A percentile compares a stretch with the other conserved stretches of the same genome.
Evolutionary conservation across 805 yeast genomes (phyloP).

Genomic region (Torulaspora gathmanii): DNA sequence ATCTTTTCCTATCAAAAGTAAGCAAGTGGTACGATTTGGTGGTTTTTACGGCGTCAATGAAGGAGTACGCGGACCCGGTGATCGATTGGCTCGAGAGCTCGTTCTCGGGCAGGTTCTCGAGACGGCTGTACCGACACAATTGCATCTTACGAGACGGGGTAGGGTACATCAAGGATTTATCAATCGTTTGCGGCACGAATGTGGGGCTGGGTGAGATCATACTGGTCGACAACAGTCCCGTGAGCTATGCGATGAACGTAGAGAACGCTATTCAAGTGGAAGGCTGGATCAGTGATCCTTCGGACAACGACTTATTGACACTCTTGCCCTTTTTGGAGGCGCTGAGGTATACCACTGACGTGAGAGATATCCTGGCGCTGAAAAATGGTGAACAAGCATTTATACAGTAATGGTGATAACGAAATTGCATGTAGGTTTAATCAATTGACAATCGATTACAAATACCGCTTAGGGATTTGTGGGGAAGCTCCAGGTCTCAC

Average conservation of each 20-base stretch:
- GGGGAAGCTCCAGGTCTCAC: no score
- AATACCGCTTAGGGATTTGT: no score
- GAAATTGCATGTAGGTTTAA: neutral
- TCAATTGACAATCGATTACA: neutral
- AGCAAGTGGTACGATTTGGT: slow-evolving; percentile 84
- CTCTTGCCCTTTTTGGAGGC: slow-evolving; percentile 61
- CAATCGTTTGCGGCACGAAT: slow-evolving; percentile 30
- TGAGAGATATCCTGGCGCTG: slow-evolving; percentile 68
- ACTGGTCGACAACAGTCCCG: slow-evolving; percentile 89
- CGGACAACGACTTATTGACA: slow-evolving; percentile 76
- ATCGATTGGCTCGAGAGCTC: slow-evolving; percentile 79
- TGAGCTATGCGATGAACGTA: slow-evolving; percentile 77
- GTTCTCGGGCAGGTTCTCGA: slow-evolving; percentile 48
- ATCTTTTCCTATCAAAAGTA: slow-evolving; percentile 71
- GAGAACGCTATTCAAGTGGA: slow-evolving; percentile 89
- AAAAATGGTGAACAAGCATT: slow-evolving; percentile 51
- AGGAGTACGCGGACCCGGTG: slow-evolving; percentile 95
- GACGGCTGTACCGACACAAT: slow-evolving; percentile 70
- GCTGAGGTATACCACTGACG: slow-evolving; percentile 77
- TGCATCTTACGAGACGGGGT: slow-evolving; percentile 74
- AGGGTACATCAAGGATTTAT: slow-evolving; percentile 79
- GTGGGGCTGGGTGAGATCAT: slow-evolving; percentile 46
- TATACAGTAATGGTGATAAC: slow-evolving; percentile 1
- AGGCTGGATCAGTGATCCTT: slow-evolving; percentile 98
- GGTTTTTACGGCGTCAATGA: slow-evolving; percentile 90